Evolutionary conservation across 2,329 filamentous ascomycete genomes (phyloP).

Genomic region (Mycosphaerella arachidis): DNA sequence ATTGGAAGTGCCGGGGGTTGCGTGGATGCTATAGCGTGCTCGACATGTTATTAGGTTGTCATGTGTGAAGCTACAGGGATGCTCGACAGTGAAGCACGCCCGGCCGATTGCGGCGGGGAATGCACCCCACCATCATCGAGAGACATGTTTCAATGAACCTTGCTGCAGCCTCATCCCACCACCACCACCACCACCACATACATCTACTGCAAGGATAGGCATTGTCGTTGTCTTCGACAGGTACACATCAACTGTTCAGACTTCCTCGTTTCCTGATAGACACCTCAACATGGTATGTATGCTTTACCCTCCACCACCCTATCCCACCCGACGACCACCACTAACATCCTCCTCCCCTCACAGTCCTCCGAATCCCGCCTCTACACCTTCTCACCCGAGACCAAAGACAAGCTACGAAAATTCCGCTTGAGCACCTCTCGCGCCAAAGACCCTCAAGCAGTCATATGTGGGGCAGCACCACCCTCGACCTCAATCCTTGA

Average conservation of each 20-base stretch:
- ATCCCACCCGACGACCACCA: background rate
- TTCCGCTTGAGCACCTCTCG: slow-evolving; percentile 89
- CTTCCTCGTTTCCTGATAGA: background rate
- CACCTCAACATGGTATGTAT: background rate
- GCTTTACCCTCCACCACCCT: background rate
- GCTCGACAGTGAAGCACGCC: background rate
- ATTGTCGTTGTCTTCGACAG: background rate
- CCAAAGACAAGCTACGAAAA: slow-evolving; percentile 84
- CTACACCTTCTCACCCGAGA: slow-evolving; percentile 89
- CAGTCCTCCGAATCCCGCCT: slow-evolving; percentile 76
- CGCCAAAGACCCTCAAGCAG: slow-evolving; percentile 78
- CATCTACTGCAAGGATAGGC: background rate
- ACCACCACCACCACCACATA: background rate
- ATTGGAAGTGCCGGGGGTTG: slow-evolving; percentile 45
- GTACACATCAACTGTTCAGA: background rate
- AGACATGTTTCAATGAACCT: background rate
- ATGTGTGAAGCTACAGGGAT: background rate
- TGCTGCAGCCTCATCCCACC: background rate
- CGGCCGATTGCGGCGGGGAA: background rate
- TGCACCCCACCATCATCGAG: background rate
- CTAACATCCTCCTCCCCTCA: background rate
- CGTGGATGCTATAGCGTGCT: slow-evolving; percentile 1
- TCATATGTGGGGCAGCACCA: slow-evolving; percentile 69
- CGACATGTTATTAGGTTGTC: background rate
- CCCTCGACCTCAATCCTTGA: no score